phyloP scores from a whole-genome alignment of 805 yeast species.

The Wickerhamomyces xylosicus region DNA sequence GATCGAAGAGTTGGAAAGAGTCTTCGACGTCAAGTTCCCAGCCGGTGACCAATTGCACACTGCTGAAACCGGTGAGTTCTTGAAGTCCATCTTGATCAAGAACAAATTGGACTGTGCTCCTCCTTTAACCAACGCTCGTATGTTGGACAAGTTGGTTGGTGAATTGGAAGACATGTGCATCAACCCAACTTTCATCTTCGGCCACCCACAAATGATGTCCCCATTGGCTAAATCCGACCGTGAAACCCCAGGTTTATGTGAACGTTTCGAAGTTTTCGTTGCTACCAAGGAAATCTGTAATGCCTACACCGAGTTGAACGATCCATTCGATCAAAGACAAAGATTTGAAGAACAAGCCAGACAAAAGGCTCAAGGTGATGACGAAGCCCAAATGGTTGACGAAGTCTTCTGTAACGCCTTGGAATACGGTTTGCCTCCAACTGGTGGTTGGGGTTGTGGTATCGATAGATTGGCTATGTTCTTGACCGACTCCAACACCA shows the following conservation, averaged over 20 bases:
- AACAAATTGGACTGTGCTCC: slow-evolving; percentile 81
- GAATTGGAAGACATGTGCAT: slow-evolving; percentile 90
- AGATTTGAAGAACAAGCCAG: slow-evolving; percentile 98
- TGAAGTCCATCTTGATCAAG: slow-evolving; percentile 68
- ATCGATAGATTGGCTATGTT: slow-evolving; percentile 97
- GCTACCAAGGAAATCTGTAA: slow-evolving; percentile 98
- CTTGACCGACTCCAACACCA: slow-evolving; percentile 90
- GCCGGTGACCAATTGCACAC: slow-evolving; percentile 93
- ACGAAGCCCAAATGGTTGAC: slow-evolving; percentile 94
- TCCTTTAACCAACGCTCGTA: slow-evolving; percentile 94
- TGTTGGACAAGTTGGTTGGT: slow-evolving; percentile 97
- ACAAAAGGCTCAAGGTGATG: slow-evolving; percentile 98
- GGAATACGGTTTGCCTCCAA: slow-evolving; percentile 98
- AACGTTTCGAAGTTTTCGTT: slow-evolving; percentile 95
- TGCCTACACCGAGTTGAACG: slow-evolving; percentile 97
- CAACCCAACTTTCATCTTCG: slow-evolving; percentile 96
- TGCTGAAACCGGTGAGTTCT: slow-evolving; percentile 83
- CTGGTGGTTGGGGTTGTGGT: slow-evolving; percentile 99
- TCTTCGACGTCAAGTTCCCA: slow-evolving; percentile 83
- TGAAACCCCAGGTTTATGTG: slow-evolving; percentile 88
- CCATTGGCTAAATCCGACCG: slow-evolving; percentile 97
- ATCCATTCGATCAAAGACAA: slow-evolving; percentile 95
- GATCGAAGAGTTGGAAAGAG: slow-evolving; percentile 92
- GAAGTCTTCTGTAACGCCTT: slow-evolving; percentile 96
- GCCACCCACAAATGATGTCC: slow-evolving; percentile 99